Evolutionary conservation across 495 filamentous ascomycete genomes (phyloP).

Genomic region (Staphylotrichum longicolle): DNA sequence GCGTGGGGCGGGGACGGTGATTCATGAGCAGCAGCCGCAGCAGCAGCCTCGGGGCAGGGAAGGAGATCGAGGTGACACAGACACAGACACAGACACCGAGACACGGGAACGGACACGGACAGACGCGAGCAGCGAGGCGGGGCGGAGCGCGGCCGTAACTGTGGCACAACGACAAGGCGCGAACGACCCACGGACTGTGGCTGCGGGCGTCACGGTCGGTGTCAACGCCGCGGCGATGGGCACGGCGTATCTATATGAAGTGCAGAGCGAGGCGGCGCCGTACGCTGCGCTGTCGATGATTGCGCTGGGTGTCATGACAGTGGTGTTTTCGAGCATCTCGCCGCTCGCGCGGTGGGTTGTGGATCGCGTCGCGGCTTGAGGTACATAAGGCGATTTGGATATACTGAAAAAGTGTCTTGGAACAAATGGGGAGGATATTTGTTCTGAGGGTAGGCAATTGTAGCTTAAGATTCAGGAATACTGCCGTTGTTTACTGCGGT

Average conservation of each 20-base stretch:
- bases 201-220: constrained; percentile 46
- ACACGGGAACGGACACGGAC: not conserved
- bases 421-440: too few species aligned
- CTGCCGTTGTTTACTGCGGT: too few species aligned
- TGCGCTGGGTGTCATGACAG: constrained; percentile 47
- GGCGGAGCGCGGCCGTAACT: constrained; percentile 8
- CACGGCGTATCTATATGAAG: constrained; percentile 48
- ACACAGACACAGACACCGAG: not conserved
- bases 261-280: constrained; percentile 45
- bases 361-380: constrained; percentile 13
- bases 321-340: constrained; percentile 41
- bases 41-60: not conserved
- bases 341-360: constrained; percentile 33
- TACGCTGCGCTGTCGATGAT: constrained; percentile 51
- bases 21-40: not conserved
- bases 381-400: not conserved
- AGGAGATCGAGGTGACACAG: constrained; percentile 6
- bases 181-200: constrained; percentile 35
- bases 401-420: too few species aligned
- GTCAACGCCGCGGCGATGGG: constrained; percentile 54
- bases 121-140: not conserved
- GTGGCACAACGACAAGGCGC: not conserved
- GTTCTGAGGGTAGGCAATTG: too few species aligned
- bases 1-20: not conserved
- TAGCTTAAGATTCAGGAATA: too few species aligned